Conservation (phyloP, 169 alveolate species). For the Theileria orientalis region DNA sequence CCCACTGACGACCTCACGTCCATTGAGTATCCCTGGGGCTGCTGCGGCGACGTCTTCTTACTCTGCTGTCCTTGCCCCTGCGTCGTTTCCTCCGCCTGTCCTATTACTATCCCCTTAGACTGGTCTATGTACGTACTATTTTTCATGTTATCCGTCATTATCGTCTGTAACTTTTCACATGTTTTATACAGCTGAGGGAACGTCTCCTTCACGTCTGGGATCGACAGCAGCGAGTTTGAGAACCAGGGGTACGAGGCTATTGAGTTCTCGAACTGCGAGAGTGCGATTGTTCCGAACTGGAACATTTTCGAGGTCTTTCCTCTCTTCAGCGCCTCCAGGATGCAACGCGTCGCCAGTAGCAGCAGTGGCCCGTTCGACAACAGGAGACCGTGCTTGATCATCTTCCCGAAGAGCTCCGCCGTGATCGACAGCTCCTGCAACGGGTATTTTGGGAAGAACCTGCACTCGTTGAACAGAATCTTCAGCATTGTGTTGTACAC, state of each 20-base stretch:
- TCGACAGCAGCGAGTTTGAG: constrained; percentile 52
- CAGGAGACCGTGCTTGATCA: constrained; percentile 71
- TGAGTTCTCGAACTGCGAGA: constrained; percentile 76
- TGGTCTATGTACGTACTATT: constrained; percentile 56
- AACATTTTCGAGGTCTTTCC: constrained; percentile 72
- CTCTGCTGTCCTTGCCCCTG: background rate
- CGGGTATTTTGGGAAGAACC: constrained; percentile 84
- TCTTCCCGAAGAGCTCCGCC: constrained; percentile 81
- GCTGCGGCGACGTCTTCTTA: background rate
- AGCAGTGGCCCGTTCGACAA: constrained; percentile 67
- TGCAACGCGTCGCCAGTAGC: constrained; percentile 70
- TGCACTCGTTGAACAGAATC: constrained; percentile 81
- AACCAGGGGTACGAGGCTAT: constrained; percentile 75
- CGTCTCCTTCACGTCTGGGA: constrained; percentile 62
- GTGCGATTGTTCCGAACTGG: constrained; percentile 77
- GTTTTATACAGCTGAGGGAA: constrained; percentile 62
- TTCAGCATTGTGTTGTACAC: constrained; percentile 75
- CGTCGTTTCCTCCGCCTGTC: constrained; percentile 33
- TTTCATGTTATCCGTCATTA: constrained; percentile 53
- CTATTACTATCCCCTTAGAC: constrained; percentile 44
- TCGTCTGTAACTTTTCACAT: constrained; percentile 54
- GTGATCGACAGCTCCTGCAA: constrained; percentile 78
- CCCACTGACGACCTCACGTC: constrained; percentile 53
- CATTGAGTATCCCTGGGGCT: background rate
- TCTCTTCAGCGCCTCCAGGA: constrained; percentile 75